Percentiles rank a stretch among this genome's conserved stretches.
These are phyloP conservation scores for Colletotrichum musicola DNA, from an alignment of 2,329 filamentous ascomycete species.

Conservation along the genomic window DNA sequence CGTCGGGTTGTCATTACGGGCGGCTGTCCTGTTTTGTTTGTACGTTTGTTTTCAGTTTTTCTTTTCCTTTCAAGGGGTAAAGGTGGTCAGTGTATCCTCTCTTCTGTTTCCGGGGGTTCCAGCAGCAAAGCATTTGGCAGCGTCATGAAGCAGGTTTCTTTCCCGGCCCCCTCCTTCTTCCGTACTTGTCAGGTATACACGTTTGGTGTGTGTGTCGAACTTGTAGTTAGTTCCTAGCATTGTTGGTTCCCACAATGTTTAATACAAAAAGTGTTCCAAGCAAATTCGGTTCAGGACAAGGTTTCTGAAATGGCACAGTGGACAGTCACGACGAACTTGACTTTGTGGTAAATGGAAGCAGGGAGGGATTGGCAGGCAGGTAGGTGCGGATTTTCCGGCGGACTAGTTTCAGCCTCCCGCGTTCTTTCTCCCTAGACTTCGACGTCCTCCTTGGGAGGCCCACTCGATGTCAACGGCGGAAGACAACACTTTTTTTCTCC, in stretches of 20 bases:
- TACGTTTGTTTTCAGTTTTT: conserved; percentile 19
- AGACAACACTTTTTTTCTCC: no score
- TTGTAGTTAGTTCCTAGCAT: conserved; percentile 24
- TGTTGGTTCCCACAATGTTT: conserved; percentile 22
- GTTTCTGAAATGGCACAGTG: no score
- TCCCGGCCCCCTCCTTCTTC: not conserved
- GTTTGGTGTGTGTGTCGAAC: not conserved
- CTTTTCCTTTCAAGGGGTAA: no score
- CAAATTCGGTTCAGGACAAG: not conserved
- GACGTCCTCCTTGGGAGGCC: no score
- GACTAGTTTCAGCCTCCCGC: no score
- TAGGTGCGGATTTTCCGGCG: no score
- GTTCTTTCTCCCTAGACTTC: no score
- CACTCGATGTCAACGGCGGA: no score
- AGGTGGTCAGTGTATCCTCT: no score
- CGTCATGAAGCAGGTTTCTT: conserved; percentile 22
- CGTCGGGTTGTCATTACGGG: conserved; percentile 27
- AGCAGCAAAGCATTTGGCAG: conserved; percentile 22
- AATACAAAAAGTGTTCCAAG: not conserved
- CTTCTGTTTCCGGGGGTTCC: conserved; percentile 3
- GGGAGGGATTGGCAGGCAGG: no score
- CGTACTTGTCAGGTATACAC: not conserved
- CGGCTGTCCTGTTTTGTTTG: conserved; percentile 26
- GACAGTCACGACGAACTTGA: no score
- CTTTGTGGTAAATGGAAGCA: no score